phyloP scores from a whole-genome alignment of 768 basidiomycete species.

The Mycena filopes region DNA sequence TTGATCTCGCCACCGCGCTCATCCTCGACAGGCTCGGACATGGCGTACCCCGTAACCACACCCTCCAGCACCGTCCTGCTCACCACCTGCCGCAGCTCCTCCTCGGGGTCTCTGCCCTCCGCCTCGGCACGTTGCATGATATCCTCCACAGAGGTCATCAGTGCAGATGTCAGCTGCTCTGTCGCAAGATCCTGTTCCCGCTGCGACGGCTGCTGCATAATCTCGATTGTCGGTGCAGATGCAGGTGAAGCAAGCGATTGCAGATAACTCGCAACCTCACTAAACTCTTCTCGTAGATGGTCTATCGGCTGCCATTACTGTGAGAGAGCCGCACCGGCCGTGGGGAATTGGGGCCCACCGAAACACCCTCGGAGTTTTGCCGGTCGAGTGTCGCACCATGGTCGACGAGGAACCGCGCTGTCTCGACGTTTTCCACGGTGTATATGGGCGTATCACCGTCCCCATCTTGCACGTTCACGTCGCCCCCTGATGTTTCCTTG shows the following conservation, averaged over 20 bases:
- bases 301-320: conserved; percentile 66
- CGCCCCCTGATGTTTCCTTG: conserved; percentile 65
- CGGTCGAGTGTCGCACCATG: conserved; percentile 75
- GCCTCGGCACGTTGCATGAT: conserved; percentile 68
- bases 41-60: conserved; percentile 67
- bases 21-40: conserved; percentile 47
- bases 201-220: conserved; percentile 61
- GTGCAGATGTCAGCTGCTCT: conserved; percentile 73
- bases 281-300: conserved; percentile 77
- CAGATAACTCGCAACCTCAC: conserved; percentile 71
- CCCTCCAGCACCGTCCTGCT: conserved; percentile 74
- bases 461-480: conserved; percentile 85
- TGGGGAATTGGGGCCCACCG: conserved; percentile 59
- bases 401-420: conserved; percentile 81
- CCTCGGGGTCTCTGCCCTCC: conserved; percentile 75
- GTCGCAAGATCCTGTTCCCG: conserved; percentile 75
- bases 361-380: conserved; percentile 77
- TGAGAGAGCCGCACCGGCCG: conserved; percentile 18
- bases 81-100: conserved; percentile 72
- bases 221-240: conserved; percentile 31
- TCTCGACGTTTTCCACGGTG: conserved; percentile 85
- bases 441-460: conserved; percentile 95
- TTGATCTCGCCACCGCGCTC: conserved; percentile 40
- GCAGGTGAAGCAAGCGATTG: conserved; percentile 48
- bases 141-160: conserved; percentile 72